phyloP scores from a whole-genome alignment of 2,329 filamentous ascomycete species.

The Penicillium sp. region DNA sequence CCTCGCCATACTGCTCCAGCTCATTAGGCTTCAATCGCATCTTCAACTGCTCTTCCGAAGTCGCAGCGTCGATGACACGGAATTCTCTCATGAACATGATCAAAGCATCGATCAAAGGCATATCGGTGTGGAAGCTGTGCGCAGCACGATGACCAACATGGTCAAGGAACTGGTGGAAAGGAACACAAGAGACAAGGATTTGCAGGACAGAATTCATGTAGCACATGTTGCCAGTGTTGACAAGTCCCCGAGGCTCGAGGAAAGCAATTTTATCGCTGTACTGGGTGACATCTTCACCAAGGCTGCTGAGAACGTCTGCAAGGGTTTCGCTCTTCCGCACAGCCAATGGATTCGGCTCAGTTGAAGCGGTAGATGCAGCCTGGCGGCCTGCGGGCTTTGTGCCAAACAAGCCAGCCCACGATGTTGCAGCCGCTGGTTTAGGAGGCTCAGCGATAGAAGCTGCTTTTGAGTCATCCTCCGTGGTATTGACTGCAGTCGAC shows the following conservation, averaged over 20 bases:
- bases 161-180: constrained; percentile 91
- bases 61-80: constrained; percentile 74
- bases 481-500: constrained; percentile 15
- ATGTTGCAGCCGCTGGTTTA: constrained; percentile 51
- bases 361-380: constrained; percentile 27
- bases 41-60: constrained; percentile 67
- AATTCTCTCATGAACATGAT: constrained; percentile 97
- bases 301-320: constrained; percentile 70
- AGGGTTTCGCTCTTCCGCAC: constrained; percentile 58
- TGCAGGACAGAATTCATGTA: constrained; percentile 99
- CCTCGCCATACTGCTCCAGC: constrained; percentile 82
- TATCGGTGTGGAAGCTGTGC: constrained; percentile 92
- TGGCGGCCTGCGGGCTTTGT: constrained; percentile 41
- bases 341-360: constrained; percentile 39
- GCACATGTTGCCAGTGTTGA: constrained; percentile 98
- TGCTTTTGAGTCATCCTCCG: constrained; percentile 3
- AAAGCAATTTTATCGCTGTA: constrained; percentile 65
- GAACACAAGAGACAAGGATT: constrained; percentile 86
- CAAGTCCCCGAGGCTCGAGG: constrained; percentile 84
- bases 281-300: constrained; percentile 60
- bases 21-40: constrained; percentile 73
- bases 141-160: constrained; percentile 76
- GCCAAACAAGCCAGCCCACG: constrained; percentile 66
- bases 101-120: constrained; percentile 89
- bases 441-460: constrained; percentile 7